These are phyloP conservation scores for Aphanomyces invadans DNA, from an alignment of 352 stramenopile genomes.

Conservation along the genomic window DNA sequence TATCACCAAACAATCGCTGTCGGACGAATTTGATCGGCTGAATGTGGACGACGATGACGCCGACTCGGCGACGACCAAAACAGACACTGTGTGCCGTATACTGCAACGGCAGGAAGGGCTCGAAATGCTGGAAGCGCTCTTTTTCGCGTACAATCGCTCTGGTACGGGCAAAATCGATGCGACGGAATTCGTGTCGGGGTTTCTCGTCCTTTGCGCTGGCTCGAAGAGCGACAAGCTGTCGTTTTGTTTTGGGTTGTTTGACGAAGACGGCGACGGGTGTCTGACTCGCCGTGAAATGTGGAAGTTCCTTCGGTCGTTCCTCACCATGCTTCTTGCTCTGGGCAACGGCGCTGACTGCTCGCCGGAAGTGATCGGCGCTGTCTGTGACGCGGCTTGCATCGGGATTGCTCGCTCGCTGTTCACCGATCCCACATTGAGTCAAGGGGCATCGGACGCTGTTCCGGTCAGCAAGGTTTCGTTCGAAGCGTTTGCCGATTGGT, in stretches of 20 bases:
- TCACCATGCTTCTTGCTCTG: slow-evolving; percentile 91
- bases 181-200: slow-evolving; percentile 89
- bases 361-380: slow-evolving; percentile 68
- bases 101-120: neutral
- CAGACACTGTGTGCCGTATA: no score
- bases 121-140: slow-evolving; percentile 47
- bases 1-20: neutral
- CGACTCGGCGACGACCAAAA: neutral
- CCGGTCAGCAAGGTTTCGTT: slow-evolving; percentile 55
- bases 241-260: slow-evolving; percentile 87
- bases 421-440: slow-evolving; percentile 41
- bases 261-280: slow-evolving; percentile 81
- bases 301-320: slow-evolving; percentile 90
- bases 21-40: neutral
- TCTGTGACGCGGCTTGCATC: slow-evolving; percentile 72
- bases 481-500: slow-evolving; percentile 82
- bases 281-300: slow-evolving; percentile 89
- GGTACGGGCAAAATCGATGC: slow-evolving; percentile 79
- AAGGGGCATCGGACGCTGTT: neutral
- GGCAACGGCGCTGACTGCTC: slow-evolving; percentile 83
- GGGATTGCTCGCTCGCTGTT: slow-evolving; percentile 79
- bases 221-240: slow-evolving; percentile 95
- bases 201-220: slow-evolving; percentile 90
- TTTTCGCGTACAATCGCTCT: slow-evolving; percentile 81
- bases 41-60: neutral